Conservation (phyloP, 805 yeast genomes). For the Starmera amethionina region DNA sequence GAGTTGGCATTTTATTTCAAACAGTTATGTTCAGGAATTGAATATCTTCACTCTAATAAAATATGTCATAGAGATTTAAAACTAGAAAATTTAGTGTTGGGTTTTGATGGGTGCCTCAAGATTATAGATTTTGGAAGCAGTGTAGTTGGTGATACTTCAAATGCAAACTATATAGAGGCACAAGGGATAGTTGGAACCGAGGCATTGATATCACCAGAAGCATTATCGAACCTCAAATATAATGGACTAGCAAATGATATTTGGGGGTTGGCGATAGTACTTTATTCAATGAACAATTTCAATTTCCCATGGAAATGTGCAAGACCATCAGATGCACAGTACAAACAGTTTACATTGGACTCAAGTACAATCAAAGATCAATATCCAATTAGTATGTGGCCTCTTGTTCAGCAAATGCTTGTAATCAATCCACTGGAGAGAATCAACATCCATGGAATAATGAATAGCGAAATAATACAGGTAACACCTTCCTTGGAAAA, state of each 20-base stretch:
- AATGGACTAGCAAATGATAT: constrained; percentile 74
- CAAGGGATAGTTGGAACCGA: constrained; percentile 88
- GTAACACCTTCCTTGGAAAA: not conserved
- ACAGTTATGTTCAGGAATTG: constrained; percentile 69
- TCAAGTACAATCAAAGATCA: constrained; percentile 1
- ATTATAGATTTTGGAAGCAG: constrained; percentile 86
- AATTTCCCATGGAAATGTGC: constrained; percentile 43
- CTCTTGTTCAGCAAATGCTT: not conserved
- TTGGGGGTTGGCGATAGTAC: constrained; percentile 84
- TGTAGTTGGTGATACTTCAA: constrained; percentile 43
- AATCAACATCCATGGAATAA: constrained; percentile 4
- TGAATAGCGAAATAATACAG: not conserved
- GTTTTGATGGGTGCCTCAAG: constrained; percentile 61
- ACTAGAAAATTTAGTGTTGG: constrained; percentile 84
- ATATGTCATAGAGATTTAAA: constrained; percentile 89
- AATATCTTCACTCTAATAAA: constrained; percentile 62
- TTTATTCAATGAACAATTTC: constrained; percentile 58
- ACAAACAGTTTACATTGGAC: constrained; percentile 2
- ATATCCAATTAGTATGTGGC: constrained; percentile 4
- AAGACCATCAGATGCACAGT: constrained; percentile 20
- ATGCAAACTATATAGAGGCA: constrained; percentile 44
- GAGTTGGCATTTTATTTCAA: constrained; percentile 74
- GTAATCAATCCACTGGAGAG: constrained; percentile 5
- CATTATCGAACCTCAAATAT: constrained; percentile 57
- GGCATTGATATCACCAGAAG: constrained; percentile 87